Evolutionary conservation across 164 flowering plant genomes (phyloP).

Genomic region (Stephania cephalantha): DNA sequence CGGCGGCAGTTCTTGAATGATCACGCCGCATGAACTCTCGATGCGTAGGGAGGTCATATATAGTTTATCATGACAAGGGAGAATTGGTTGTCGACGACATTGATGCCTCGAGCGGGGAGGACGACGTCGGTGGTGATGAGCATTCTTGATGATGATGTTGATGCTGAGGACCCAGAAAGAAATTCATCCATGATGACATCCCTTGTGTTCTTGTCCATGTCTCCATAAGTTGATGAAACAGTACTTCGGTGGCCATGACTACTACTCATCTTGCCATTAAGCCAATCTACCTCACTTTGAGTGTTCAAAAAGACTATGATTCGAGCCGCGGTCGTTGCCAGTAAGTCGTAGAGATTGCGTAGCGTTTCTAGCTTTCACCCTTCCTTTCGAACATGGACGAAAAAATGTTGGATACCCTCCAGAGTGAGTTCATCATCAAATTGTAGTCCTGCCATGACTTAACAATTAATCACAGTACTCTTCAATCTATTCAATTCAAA

Average conservation of each 20-base stretch:
- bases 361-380: constrained; percentile 75
- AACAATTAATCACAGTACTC: too few relatives aligned
- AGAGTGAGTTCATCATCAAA: constrained; percentile 64
- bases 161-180: constrained; percentile 78
- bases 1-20: constrained; percentile 69
- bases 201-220: constrained; percentile 85
- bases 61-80: constrained; percentile 84
- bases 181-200: constrained; percentile 85
- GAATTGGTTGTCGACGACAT: constrained; percentile 85
- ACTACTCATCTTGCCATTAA: constrained; percentile 77
- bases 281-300: constrained; percentile 86
- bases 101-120: constrained; percentile 82
- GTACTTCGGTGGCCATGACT: constrained; percentile 87
- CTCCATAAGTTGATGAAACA: constrained; percentile 80
- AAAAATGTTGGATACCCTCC: constrained; percentile 85
- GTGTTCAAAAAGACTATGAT: constrained; percentile 71
- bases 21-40: constrained; percentile 68
- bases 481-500: too few relatives aligned
- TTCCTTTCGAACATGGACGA: constrained; percentile 75
- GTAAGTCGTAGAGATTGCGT: constrained; percentile 30
- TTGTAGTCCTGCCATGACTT: too few relatives aligned
- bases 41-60: constrained; percentile 78
- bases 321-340: constrained; percentile 78
- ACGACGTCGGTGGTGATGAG: constrained; percentile 84
- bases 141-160: too few relatives aligned